Percentiles rank a stretch among this genome's conserved stretches.
phyloP scores from a whole-genome alignment of 495 filamentous ascomycete genomes.

The Penicillium bialowiezense region DNA sequence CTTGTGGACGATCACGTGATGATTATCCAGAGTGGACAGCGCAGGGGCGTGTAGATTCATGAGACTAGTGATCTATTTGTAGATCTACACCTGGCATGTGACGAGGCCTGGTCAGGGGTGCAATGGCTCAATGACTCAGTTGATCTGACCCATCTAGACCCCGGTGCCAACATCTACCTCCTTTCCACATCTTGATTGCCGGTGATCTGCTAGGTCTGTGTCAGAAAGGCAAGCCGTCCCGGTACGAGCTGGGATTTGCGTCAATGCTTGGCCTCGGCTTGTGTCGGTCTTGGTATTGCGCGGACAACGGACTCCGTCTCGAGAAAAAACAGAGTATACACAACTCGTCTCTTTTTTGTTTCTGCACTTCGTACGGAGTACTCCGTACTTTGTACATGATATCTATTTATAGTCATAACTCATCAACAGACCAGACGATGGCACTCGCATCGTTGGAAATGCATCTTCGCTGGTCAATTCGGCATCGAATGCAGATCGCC shows the following conservation, averaged over 20 bases:
- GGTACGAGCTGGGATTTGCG: background rate
- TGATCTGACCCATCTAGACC: background rate
- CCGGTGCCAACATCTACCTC: background rate
- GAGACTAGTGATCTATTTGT: no score
- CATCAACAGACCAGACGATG: constrained; percentile 18
- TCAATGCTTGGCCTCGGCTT: background rate
- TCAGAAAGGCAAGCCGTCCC: background rate
- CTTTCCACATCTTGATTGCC: background rate
- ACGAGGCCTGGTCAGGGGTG: constrained; percentile 10
- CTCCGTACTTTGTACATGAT: constrained; percentile 8
- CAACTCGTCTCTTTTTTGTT: constrained; percentile 2
- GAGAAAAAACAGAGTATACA: background rate
- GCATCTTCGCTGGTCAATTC: no score
- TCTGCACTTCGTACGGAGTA: constrained; percentile 8
- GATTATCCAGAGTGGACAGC: no score
- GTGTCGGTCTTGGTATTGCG: background rate
- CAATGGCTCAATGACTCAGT: constrained; percentile 7
- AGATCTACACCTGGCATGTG: constrained; percentile 7
- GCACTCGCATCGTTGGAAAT: no score
- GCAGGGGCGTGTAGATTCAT: no score
- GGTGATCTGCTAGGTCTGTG: background rate
- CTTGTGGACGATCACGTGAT: no score
- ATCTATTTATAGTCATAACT: constrained; percentile 26
- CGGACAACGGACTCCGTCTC: no score
- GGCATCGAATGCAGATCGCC: background rate